Evolutionary conservation across 441 rosid genomes (phyloP), one percentile per base, ranked within the genome.

Genomic region (California macrophylla): DNA sequence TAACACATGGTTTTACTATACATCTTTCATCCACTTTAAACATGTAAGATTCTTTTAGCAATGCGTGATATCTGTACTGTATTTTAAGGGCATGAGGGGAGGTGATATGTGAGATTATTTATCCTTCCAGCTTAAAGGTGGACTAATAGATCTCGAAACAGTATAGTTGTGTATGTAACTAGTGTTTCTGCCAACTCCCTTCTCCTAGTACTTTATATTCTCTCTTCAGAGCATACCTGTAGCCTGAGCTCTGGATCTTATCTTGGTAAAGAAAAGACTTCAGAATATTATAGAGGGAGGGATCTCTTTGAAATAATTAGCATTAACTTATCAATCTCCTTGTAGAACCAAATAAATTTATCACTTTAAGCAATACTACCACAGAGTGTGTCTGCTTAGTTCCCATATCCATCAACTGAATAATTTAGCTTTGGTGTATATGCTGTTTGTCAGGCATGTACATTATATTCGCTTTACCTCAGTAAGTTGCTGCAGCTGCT

Each of bases 401-500:
- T 40, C 7, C 2, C 26, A 26, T 4, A 61, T 61, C 34, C 65
- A 26, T 61, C 65, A 61, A 25, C 1, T 13, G 65, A 61, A 61
- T 61, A 26, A 61, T 13, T 13, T 61, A 61, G 36, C 6, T 25
- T 58, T 61, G 36, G 7, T 25, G 34, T 61, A 12, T 12, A 12
- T 24, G 64, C 28, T 58, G 30, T 28, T 64, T 64, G 24, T 64
- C 67, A 29, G 36, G 45, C 42, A n/a, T 30, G 45, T 32, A 8
- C 18, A 7, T 54, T n/a, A 42, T 64, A 30, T 64, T 61, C 15
- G 13, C 2, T n/a, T 28, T 28, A 25, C 65, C 65, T 60, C n/a
- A 60, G 29, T 12, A 23, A 61, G 65, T 25, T 61, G 42, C 45
- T 26, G 65, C 64, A 16, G 67, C 67, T 61, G 65, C 64, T 61